Evolutionary conservation across 495 filamentous ascomycete genomes (phyloP).

Genomic region (Bacidia rubella): DNA sequence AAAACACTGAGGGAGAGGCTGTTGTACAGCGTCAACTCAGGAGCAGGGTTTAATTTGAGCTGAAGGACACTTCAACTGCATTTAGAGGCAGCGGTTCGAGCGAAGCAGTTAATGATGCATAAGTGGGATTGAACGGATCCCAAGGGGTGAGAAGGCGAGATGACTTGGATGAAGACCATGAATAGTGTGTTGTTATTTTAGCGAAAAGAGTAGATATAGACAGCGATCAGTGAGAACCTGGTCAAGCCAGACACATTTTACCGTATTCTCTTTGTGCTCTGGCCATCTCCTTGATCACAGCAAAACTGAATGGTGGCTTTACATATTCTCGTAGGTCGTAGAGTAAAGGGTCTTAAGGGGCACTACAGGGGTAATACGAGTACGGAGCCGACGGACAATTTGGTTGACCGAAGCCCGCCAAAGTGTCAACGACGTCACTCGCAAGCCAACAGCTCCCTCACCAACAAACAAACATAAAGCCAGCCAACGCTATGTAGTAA

Average conservation of each 20-base stretch:
- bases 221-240: not conserved
- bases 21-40: conserved; percentile 79
- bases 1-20: conserved; percentile 58
- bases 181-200: not conserved
- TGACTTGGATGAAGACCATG: not conserved
- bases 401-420: not conserved
- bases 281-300: no score
- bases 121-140: not conserved
- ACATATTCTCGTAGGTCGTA: no score
- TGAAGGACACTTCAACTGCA: no score
- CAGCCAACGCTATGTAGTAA: not conserved
- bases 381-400: no score
- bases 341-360: no score
- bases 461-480: conserved; percentile 1
- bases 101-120: not conserved
- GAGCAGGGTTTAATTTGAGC: conserved; percentile 82
- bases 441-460: not conserved
- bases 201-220: not conserved
- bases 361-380: no score
- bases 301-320: no score
- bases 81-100: not conserved
- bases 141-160: not conserved
- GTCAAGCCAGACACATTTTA: no score
- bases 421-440: not conserved
- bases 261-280: no score